Conservation (phyloP, 768 basidiomycete genomes). For the Suillus brevipes region DNA sequence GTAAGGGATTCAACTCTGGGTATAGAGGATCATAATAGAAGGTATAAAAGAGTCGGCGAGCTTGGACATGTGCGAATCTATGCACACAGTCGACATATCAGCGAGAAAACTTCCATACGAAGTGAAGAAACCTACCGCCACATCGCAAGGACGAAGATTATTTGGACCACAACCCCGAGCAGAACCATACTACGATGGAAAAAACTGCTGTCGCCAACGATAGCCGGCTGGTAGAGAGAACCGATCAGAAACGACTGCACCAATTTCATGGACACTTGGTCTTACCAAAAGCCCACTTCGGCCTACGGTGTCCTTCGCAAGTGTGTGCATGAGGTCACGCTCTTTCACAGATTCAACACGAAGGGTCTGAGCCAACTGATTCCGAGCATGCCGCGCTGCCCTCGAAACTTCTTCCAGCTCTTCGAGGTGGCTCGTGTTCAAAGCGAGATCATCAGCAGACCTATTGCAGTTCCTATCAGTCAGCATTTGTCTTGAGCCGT, state of each 20-base stretch:
- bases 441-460: constrained; percentile 34
- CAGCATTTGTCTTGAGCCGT: not conserved
- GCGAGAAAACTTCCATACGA: constrained; percentile 2
- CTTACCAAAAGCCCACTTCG: constrained; percentile 41
- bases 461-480: constrained; percentile 26
- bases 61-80: constrained; percentile 45
- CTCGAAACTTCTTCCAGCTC: constrained; percentile 55
- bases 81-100: constrained; percentile 23
- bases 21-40: constrained; percentile 80
- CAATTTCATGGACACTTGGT: constrained; percentile 1
- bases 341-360: constrained; percentile 40
- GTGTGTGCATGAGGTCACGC: constrained; percentile 34
- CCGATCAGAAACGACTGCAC: constrained; percentile 2
- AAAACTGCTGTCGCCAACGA: constrained; percentile 18
- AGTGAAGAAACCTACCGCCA: constrained; percentile 50
- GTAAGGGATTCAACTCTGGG: constrained; percentile 63
- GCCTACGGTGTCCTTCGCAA: constrained; percentile 38
- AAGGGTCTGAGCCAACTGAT: constrained; percentile 44
- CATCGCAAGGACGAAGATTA: constrained; percentile 49
- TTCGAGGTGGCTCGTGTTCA: constrained; percentile 47
- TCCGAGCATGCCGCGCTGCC: constrained; percentile 50
- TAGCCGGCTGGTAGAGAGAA: constrained; percentile 21
- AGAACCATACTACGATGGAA: constrained; percentile 35
- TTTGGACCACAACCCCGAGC: constrained; percentile 43
- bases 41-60: constrained; percentile 62